These are phyloP conservation scores for Avena atlantica DNA, from an alignment of 176 grass and related monocot genomes.

Conservation along the genomic window DNA sequence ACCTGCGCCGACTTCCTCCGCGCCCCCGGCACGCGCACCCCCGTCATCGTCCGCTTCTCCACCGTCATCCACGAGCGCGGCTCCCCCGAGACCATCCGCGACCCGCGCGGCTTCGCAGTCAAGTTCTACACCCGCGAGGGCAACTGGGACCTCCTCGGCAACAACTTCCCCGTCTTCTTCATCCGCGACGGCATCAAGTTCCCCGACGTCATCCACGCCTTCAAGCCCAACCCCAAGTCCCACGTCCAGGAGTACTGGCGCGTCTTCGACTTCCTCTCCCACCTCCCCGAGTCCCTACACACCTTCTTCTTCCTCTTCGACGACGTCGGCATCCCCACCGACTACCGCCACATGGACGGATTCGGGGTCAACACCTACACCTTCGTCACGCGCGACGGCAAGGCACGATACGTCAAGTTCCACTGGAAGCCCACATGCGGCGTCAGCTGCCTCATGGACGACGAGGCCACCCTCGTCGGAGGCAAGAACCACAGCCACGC, in stretches of 20 bases:
- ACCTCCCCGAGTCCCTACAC: slow-evolving; percentile 86
- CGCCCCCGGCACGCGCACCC: slow-evolving; percentile 53
- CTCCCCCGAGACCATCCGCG: slow-evolving; percentile 81
- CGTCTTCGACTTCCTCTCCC: slow-evolving; percentile 80
- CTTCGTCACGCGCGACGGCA: slow-evolving; percentile 66
- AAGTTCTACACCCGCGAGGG: slow-evolving; percentile 96
- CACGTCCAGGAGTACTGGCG: slow-evolving; percentile 95
- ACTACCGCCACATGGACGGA: slow-evolving; percentile 93
- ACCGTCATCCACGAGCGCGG: slow-evolving; percentile 96
- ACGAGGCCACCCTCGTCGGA: slow-evolving; percentile 70
- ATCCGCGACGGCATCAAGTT: slow-evolving; percentile 95
- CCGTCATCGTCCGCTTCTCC: slow-evolving; percentile 86
- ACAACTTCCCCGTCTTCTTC: slow-evolving; percentile 99
- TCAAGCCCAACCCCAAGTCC: slow-evolving; percentile 85
- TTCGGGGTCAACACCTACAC: slow-evolving; percentile 97
- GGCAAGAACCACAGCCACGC: slow-evolving; percentile 91
- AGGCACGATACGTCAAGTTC: slow-evolving; percentile 76
- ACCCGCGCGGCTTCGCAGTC: slow-evolving; percentile 93
- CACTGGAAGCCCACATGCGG: slow-evolving; percentile 92
- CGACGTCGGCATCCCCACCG: slow-evolving; percentile 75
- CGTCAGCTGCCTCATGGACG: slow-evolving; percentile 70
- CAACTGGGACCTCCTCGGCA: slow-evolving; percentile 89
- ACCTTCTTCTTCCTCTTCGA: slow-evolving; percentile 99
- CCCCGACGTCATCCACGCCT: slow-evolving; percentile 92
- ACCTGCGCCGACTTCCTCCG: slow-evolving; percentile 96